Conservation (phyloP, 805 yeast genomes). For the Candida qinlingensis region DNA sequence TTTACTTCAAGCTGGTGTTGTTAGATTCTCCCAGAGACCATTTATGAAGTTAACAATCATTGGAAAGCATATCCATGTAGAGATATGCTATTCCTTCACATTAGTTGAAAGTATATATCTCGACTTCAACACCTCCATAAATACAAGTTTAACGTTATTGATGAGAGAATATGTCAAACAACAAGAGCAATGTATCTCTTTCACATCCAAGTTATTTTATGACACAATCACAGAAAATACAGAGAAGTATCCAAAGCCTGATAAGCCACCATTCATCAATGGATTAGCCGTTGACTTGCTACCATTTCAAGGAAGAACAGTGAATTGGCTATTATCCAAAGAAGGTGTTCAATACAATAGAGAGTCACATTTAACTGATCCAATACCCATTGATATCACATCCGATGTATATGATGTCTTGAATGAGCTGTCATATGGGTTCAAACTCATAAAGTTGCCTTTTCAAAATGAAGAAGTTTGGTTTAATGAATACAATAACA, state of each 20-base stretch:
- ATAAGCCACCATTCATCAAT: constrained; percentile 28
- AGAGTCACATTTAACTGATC: constrained; percentile 16
- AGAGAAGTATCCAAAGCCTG: constrained; percentile 13
- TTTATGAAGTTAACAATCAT: background rate
- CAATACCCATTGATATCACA: background rate
- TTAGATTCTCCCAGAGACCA: background rate
- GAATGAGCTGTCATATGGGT: constrained; percentile 47
- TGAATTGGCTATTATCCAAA: constrained; percentile 49
- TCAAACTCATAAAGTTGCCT: constrained; percentile 30
- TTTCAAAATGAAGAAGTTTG: constrained; percentile 25
- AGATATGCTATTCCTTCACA: background rate
- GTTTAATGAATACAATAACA: constrained; percentile 48
- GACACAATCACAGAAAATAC: constrained; percentile 45
- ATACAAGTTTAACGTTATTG: background rate
- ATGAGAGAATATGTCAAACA: background rate
- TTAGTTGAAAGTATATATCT: background rate
- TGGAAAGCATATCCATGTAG: background rate
- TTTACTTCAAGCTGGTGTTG: background rate
- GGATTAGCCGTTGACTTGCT: constrained; percentile 40
- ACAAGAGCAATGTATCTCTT: background rate
- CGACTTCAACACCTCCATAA: background rate
- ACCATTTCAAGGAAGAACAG: constrained; percentile 48
- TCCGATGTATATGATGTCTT: constrained; percentile 22
- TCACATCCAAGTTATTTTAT: constrained; percentile 40
- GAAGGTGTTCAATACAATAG: constrained; percentile 41